Base-by-base conservation (phyloP, 2,329 filamentous ascomycete species). In the Helminthosporium solani region DNA sequence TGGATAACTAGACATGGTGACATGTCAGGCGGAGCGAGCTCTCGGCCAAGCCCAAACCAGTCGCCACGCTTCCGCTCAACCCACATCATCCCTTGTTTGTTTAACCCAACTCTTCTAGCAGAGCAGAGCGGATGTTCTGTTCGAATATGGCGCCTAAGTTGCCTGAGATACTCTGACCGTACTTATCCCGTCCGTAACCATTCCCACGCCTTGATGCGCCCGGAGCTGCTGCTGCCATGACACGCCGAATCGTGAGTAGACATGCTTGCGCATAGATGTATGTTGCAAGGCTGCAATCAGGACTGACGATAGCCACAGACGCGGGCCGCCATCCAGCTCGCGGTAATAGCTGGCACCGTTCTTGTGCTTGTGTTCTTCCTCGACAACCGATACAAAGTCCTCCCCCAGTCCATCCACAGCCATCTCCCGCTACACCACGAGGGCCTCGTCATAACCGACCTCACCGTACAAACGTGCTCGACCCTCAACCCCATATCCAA, bases 331-430 rank as follows among this genome's bases (percentile, higher is more conserved):
- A 77, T 87, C 66, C 89, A 96, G 79, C 82, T 94, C 64, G 76
- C 80, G 54, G 76, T 83, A 46, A 77, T 90, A 46, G 77, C 82
- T 45, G 67, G 81, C 56, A 75, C 90, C 63, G 61, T 73, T 58
- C 81, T 86, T 57, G 76, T 92, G 57, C 66, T 91, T 60, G 72
- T 92, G 61, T 84, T 92, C 70, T 80, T 95, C 69, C 84, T 96
- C 75, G 91, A 96, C 73, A 88, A 85, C 64, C 88, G 87, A 67
- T 95, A 94, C 75, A 82, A 88, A 57, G 87, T 96, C 49, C 83
- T 96, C 28, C 91, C 91, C 33, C 84, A 85, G 61, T 82, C 86
- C 49, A 86, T 96, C 57, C 91, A 96, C 76, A 87, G 84, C 68
- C 88, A 92, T 70, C 83, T 95, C 62, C 91, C 91, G 20, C 59